Conservation (phyloP, 768 basidiomycete genomes). For the Boletus eberwhitei region DNA sequence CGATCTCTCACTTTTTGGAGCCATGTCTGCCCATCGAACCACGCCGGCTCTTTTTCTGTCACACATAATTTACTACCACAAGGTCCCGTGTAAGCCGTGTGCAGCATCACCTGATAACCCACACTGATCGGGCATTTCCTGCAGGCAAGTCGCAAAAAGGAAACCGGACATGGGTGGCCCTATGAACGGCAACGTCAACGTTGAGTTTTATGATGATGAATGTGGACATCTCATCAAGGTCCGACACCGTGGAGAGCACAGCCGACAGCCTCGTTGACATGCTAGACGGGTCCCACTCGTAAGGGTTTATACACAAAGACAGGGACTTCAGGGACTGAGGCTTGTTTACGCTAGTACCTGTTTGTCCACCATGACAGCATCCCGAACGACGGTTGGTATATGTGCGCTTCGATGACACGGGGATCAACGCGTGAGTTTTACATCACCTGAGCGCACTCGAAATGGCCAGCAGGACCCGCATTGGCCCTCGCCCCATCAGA, state of each 20-base stretch:
- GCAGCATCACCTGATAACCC: conserved; percentile 20
- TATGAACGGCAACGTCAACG: conserved; percentile 18
- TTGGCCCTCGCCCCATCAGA: conserved; percentile 5
- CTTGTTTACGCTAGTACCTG: conserved; percentile 14
- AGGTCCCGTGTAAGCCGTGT: conserved; percentile 1
- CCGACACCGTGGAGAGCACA: conserved; percentile 24
- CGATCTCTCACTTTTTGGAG: conserved; percentile 8
- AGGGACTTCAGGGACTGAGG: conserved; percentile 23
- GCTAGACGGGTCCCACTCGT: conserved; percentile 2
- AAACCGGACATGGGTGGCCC: conserved; percentile 10
- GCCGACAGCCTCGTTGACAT: conserved; percentile 23
- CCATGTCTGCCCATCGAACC: conserved; percentile 4
- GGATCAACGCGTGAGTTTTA: conserved; percentile 23
- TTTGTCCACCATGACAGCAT: conserved; percentile 29
- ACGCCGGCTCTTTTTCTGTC: conserved; percentile 18
- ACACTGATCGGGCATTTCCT: conserved; percentile 21
- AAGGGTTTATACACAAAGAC: conserved; percentile 17
- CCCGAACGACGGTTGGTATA: conserved; percentile 18
- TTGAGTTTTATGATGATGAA: conserved; percentile 17
- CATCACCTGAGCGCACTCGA: conserved; percentile 18
- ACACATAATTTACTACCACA: conserved; percentile 21
- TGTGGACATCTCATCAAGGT: conserved; percentile 7
- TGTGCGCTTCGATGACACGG: conserved; percentile 23
- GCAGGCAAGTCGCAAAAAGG: conserved; percentile 26
- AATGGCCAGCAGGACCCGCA: conserved; percentile 7